Evolutionary conservation across 768 basidiomycete genomes (phyloP).

Genomic region (Mycena maculata): DNA sequence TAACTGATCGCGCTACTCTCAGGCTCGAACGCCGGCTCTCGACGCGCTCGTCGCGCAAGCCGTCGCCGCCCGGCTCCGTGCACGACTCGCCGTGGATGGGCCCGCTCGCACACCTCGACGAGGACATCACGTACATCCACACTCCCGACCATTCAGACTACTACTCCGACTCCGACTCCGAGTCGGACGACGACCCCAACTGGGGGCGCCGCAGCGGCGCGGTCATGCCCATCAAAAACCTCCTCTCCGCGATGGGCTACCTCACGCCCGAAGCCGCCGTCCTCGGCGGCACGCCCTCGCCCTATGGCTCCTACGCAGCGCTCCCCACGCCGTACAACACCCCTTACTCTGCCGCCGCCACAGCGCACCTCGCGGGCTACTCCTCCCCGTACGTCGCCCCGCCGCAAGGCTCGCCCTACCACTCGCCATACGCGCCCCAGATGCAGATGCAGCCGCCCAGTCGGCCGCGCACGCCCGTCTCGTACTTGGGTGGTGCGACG

Average conservation of each 20-base stretch:
- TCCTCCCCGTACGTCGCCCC: slow-evolving; percentile 17
- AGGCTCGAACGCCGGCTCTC: slow-evolving; percentile 27
- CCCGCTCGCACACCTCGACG: slow-evolving; percentile 20
- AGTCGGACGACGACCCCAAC: slow-evolving; percentile 7
- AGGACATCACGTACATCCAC: slow-evolving; percentile 26
- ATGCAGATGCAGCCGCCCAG: slow-evolving; percentile 8
- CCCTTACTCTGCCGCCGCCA: slow-evolving; percentile 2
- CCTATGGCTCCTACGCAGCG: slow-evolving; percentile 22
- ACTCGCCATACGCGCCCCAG: slow-evolving; percentile 5
- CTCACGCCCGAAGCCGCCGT: slow-evolving; percentile 28
- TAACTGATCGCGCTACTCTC: background rate
- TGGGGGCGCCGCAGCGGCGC: background rate
- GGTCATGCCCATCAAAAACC: slow-evolving; percentile 14
- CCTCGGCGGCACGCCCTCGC: slow-evolving; percentile 21
- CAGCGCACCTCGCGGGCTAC: background rate
- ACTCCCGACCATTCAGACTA: slow-evolving; percentile 18
- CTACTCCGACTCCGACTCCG: slow-evolving; percentile 8
- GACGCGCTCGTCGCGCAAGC: slow-evolving; percentile 7
- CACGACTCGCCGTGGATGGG: slow-evolving; percentile 28
- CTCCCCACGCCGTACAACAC: slow-evolving; percentile 20
- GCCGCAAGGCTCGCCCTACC: slow-evolving; percentile 21
- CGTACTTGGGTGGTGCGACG: slow-evolving; percentile 3
- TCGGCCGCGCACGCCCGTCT: slow-evolving; percentile 22
- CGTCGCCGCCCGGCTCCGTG: background rate
- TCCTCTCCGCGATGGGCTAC: slow-evolving; percentile 27